Base-by-base conservation (phyloP, 1,139 yeast species). In the Suhomyces panamericanus region DNA sequence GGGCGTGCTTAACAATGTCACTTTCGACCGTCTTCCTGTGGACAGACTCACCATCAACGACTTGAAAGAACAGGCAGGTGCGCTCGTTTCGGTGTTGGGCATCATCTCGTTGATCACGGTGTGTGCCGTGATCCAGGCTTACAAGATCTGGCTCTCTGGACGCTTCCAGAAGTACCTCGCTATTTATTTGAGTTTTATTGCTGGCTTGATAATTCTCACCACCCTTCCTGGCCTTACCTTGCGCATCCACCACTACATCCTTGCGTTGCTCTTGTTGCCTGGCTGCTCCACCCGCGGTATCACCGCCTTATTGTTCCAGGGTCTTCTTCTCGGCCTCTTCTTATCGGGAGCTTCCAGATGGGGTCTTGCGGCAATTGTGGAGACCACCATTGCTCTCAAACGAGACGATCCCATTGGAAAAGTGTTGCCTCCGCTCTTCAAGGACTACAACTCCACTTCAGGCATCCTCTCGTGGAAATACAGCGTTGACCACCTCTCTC, bases 301-400 rank as follows among this genome's bases (percentile, higher is more conserved):
- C 37, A 75, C 87, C 0, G 90, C 90, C 0, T 70, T 85, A 42
- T 51, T 81, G 16, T 85, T 89, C 59, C 96, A 90, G 60, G 98
- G 98, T 1, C 76, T 93, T 2, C 68, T 93, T 22, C 63, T 88
- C 1, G 99, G 98, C 0, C 69, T 91, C 32, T 77, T 87, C 45
- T 73, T 90, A 8, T 85, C 93, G 17, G 99, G 99, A 0, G 81
- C 89, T 2, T 83, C 96, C 0, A 73, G 95, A 48, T 91, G 99
- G 99, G 97, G 95, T 43, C 83, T 86, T 57, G 98, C 95, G 3
- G 83, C 96, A 17, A 83, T 91, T 47, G 81, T 87, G 2, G 96
- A 91, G 59, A 89, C 97, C 0, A 78, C 78, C 38, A 68, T 75
- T 11, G 78, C 89, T 12, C 65, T 90, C 39, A 66, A 81, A 49